phyloP scores from a whole-genome alignment of 1,284 basidiomycete genomes.

The Porodaedalea pini region DNA sequence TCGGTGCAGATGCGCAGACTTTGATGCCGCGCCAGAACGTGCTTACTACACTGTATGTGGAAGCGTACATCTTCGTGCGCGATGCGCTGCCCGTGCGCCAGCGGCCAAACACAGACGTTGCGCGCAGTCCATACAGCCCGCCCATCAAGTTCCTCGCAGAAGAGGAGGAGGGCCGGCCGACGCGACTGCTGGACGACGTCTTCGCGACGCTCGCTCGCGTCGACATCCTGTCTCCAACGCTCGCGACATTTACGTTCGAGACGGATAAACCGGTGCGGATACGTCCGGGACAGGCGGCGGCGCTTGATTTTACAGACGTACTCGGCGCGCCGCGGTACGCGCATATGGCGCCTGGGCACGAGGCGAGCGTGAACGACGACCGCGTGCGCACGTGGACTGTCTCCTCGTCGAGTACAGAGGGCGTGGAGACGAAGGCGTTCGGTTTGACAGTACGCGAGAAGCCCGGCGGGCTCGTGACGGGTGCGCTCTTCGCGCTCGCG shows the following conservation, averaged over 20 bases:
- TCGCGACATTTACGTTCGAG: constrained; percentile 56
- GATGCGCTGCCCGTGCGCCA: constrained; percentile 55
- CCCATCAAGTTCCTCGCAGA: constrained; percentile 51
- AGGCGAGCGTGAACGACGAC: constrained; percentile 55
- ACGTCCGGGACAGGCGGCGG: constrained; percentile 50
- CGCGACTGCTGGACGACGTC: constrained; percentile 30
- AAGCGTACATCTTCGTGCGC: constrained; percentile 50
- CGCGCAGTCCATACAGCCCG: constrained; percentile 56
- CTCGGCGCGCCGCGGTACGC: constrained; percentile 44
- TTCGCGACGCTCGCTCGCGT: constrained; percentile 39
- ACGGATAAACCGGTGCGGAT: constrained; percentile 36
- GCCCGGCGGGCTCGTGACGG: constrained; percentile 49
- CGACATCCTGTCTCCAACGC: constrained; percentile 41
- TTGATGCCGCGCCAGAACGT: constrained; percentile 57
- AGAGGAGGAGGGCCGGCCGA: constrained; percentile 31
- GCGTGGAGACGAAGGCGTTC: constrained; percentile 31
- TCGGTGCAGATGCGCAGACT: constrained; percentile 43
- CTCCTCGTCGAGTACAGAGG: constrained; percentile 29
- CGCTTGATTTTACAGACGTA: constrained; percentile 52
- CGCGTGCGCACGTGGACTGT: constrained; percentile 65
- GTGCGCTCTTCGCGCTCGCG: constrained; percentile 47
- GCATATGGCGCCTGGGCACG: constrained; percentile 48
- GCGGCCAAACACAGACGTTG: constrained; percentile 31
- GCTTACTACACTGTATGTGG: constrained; percentile 46
- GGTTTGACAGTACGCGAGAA: constrained; percentile 51